A percentile compares a stretch with the other conserved stretches of the same genome.
Evolutionary conservation across 176 grass and related monocot species (phyloP).

Genomic region (Miscanthus lutarioriparius): DNA sequence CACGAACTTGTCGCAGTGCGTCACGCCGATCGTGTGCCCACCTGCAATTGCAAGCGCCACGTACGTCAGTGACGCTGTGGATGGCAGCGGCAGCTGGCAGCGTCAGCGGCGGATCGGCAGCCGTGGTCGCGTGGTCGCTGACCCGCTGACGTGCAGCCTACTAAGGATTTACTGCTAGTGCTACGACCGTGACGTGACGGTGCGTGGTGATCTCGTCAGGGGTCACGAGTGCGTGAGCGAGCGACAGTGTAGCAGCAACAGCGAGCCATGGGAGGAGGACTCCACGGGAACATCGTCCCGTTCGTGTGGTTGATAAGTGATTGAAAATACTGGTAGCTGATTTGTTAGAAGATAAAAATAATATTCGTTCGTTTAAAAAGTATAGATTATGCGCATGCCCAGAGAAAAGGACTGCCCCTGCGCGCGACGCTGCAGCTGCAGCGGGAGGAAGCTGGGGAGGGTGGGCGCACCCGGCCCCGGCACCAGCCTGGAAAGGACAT

Average conservation of each 20-base stretch:
- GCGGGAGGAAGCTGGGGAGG: background rate
- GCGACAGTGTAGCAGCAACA: background rate
- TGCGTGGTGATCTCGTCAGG: background rate
- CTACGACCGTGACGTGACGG: background rate
- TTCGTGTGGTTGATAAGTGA: too few relatives aligned
- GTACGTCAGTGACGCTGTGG: background rate
- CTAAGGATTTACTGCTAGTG: background rate
- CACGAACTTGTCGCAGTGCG: slow-evolving; percentile 91
- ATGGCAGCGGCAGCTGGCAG: too few relatives aligned
- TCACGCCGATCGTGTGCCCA: slow-evolving; percentile 75
- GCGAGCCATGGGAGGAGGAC: background rate
- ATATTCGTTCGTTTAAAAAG: too few relatives aligned
- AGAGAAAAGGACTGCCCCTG: background rate
- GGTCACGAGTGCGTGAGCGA: background rate
- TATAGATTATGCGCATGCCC: too few relatives aligned
- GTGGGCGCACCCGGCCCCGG: background rate
- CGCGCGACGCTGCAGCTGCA: background rate
- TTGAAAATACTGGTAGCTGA: too few relatives aligned
- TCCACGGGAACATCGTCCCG: too few relatives aligned
- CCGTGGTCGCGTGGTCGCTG: background rate
- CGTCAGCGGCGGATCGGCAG: background rate
- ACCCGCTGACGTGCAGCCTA: too few relatives aligned
- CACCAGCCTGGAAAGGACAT: slow-evolving; percentile 11
- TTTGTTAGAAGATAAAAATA: too few relatives aligned
- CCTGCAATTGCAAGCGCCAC: slow-evolving; percentile 27